These are phyloP conservation scores for Lepidium sativum DNA, from an alignment of 345 rosid genomes.

Conservation along the genomic window DNA sequence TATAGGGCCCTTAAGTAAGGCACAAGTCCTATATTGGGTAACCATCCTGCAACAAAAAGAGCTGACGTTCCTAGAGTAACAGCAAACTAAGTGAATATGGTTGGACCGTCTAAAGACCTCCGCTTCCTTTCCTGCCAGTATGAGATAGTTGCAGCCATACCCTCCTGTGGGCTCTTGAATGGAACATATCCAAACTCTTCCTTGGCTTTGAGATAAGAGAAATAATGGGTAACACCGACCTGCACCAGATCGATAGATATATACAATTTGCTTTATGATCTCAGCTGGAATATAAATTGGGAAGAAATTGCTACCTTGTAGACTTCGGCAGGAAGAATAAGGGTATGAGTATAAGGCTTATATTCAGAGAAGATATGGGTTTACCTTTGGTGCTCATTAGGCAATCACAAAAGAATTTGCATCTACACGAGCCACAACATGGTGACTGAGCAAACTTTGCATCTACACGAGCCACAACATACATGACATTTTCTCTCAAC, in stretches of 20 bases:
- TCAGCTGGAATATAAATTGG: background rate
- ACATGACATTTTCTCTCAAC: constrained; percentile 76
- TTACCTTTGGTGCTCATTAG: too few relatives aligned
- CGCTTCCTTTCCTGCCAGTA: constrained; percentile 69
- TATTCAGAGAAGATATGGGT: background rate
- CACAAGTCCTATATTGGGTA: constrained; percentile 65
- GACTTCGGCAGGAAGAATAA: constrained; percentile 87
- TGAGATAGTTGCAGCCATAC: constrained; percentile 78
- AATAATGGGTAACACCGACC: constrained; percentile 92
- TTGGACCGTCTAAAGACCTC: constrained; percentile 63
- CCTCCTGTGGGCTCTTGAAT: constrained; percentile 64
- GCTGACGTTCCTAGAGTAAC: constrained; percentile 39
- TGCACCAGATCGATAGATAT: constrained; percentile 25
- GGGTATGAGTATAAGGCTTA: constrained; percentile 9
- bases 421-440: too few relatives aligned
- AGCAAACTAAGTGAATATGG: constrained; percentile 49
- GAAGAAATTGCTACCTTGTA: constrained; percentile 54
- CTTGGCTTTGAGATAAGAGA: constrained; percentile 81
- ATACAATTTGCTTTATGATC: background rate
- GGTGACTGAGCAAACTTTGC: constrained; percentile 58
- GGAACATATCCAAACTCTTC: constrained; percentile 88
- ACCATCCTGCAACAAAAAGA: constrained; percentile 45
- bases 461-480: constrained; percentile 72
- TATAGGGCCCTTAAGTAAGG: constrained; percentile 37
- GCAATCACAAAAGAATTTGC: too few relatives aligned